Conservation (phyloP, 805 yeast species). For the Candida hispaniensis region DNA sequence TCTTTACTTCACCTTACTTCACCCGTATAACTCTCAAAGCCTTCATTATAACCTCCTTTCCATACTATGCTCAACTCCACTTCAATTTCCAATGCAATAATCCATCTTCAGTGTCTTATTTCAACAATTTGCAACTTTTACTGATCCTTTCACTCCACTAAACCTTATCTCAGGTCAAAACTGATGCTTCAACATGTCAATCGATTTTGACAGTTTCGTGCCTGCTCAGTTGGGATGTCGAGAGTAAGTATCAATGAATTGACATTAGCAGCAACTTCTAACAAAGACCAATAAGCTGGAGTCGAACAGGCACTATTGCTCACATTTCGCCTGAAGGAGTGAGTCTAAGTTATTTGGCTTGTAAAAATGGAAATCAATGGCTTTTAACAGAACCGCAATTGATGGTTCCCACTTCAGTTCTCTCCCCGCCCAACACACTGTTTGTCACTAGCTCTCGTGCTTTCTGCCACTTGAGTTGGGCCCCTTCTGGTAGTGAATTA, state of each 20-base stretch:
- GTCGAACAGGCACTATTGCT: conserved; percentile 75
- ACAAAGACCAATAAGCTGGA: conserved; percentile 49
- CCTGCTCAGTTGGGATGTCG: conserved; percentile 10
- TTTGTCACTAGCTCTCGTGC: conserved; percentile 33
- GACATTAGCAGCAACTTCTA: too few relatives aligned
- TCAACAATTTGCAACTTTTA: neutral
- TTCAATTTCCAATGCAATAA: conserved; percentile 2
- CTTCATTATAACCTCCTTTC: too few relatives aligned
- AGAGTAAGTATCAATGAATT: conserved; percentile 9
- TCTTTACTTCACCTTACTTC: too few relatives aligned
- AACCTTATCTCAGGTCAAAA: neutral
- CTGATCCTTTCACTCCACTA: neutral
- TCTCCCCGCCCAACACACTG: conserved; percentile 19
- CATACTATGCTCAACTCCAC: too few relatives aligned
- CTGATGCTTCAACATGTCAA: conserved; percentile 7
- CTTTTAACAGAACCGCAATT: conserved; percentile 50
- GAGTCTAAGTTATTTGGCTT: conserved; percentile 56
- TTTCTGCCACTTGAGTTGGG: conserved; percentile 38
- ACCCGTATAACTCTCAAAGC: too few relatives aligned
- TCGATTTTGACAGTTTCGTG: conserved; percentile 14
- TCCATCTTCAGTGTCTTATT: conserved; percentile 1
- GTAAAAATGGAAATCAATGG: conserved; percentile 71
- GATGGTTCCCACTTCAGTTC: conserved; percentile 23
- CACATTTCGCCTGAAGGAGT: conserved; percentile 41
- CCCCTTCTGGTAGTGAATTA: conserved; percentile 67